phyloP scores from a whole-genome alignment of 805 yeast species.

The Kodamaea laetipori region DNA sequence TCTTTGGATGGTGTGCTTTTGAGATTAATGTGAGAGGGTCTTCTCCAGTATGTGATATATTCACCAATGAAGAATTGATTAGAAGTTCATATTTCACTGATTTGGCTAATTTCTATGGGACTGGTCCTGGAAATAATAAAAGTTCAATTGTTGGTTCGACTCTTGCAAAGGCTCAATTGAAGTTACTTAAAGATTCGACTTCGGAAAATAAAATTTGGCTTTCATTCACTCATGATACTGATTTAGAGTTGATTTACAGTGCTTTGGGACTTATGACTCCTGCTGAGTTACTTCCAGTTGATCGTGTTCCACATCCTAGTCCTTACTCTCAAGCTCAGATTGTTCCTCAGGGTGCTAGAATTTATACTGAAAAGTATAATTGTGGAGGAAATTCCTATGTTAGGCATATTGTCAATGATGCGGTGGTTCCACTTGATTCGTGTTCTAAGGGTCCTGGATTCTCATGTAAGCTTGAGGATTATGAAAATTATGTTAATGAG shows the following conservation, averaged over 20 bases:
- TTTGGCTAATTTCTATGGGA: conserved; percentile 16
- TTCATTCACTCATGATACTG: conserved; percentile 21
- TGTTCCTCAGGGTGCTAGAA: conserved; percentile 19
- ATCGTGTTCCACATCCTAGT: conserved; percentile 13
- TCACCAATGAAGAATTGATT: conserved; percentile 19
- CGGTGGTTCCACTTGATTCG: conserved; percentile 17
- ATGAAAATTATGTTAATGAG: conserved; percentile 27
- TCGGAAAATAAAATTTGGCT: conserved; percentile 18
- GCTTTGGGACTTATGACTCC: conserved; percentile 17
- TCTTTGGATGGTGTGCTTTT: conserved; percentile 19
- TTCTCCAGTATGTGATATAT: conserved; percentile 18
- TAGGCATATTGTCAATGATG: conserved; percentile 18
- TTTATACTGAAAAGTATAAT: conserved; percentile 16
- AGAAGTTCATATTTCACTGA: conserved; percentile 16
- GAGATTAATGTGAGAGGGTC: conserved; percentile 17
- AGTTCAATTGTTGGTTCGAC: conserved; percentile 14
- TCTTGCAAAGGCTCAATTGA: conserved; percentile 15
- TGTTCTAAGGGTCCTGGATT: conserved; percentile 20
- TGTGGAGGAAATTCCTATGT: conserved; percentile 15
- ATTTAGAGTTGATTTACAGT: conserved; percentile 14
- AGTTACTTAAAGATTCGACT: conserved; percentile 14
- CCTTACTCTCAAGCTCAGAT: conserved; percentile 16
- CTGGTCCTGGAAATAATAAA: conserved; percentile 18
- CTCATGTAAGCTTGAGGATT: conserved; percentile 28
- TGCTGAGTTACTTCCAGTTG: conserved; percentile 12